phyloP scores from a whole-genome alignment of 805 yeast species.

The Spathaspora boniae region DNA sequence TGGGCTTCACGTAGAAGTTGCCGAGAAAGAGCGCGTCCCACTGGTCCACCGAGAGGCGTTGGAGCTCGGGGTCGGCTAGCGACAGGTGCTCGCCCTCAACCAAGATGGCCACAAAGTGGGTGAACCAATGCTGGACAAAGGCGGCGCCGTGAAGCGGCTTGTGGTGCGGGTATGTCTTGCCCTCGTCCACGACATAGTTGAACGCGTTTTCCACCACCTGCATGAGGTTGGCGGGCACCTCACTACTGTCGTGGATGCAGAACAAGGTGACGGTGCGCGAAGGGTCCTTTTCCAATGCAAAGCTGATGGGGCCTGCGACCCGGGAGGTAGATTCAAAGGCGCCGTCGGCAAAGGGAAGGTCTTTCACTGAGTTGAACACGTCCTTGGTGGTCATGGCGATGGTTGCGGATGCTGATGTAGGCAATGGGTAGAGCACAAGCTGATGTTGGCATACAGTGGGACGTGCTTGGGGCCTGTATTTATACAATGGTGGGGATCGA shows the following conservation, averaged over 20 bases:
- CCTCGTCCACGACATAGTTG: slow-evolving; percentile 65
- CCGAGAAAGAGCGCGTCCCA: slow-evolving; percentile 61
- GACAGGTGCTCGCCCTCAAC: slow-evolving; percentile 35
- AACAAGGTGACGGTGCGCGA: slow-evolving; percentile 50
- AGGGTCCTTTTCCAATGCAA: slow-evolving; percentile 42
- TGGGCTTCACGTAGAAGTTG: slow-evolving; percentile 79
- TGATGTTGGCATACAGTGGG: no score
- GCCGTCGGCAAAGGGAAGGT: slow-evolving; percentile 35
- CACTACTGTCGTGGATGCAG: slow-evolving; percentile 49
- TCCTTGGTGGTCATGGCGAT: slow-evolving; percentile 5
- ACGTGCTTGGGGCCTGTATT: no score
- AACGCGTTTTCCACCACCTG: slow-evolving; percentile 47
- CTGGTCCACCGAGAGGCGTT: slow-evolving; percentile 31
- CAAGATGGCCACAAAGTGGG: slow-evolving; percentile 61
- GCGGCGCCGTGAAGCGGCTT: slow-evolving; percentile 34
- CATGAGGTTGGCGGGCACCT: slow-evolving; percentile 51
- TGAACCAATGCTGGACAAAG: slow-evolving; percentile 65
- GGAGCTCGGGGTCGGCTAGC: slow-evolving; percentile 18
- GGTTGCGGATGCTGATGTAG: background rate
- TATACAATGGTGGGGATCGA: no score
- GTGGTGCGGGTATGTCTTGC: slow-evolving; percentile 70
- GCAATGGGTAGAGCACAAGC: background rate
- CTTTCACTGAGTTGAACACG: slow-evolving; percentile 8
- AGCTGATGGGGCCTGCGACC: slow-evolving; percentile 35
- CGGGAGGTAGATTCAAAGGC: slow-evolving; percentile 18